A percentile compares a stretch with the other conserved stretches of the same genome.
Evolutionary conservation across 2,329 filamentous ascomycete genomes (phyloP).

Genomic region (Claviceps pusilla): DNA sequence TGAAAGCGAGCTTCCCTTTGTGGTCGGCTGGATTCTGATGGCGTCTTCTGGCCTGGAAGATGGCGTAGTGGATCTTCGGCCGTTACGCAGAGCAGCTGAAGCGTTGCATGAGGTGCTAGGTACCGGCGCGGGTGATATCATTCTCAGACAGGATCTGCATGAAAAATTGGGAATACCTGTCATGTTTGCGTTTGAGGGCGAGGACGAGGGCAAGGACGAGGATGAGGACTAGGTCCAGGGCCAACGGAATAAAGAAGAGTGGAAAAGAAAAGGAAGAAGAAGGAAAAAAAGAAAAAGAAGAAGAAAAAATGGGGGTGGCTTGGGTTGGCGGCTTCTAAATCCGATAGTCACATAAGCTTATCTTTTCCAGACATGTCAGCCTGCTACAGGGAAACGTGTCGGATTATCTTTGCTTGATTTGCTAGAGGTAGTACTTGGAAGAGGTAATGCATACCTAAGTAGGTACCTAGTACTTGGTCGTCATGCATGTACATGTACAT

Average conservation of each 20-base stretch:
- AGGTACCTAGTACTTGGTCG: not conserved
- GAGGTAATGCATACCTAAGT: too few relatives aligned
- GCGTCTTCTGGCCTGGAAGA: conserved; percentile 2
- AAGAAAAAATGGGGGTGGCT: too few relatives aligned
- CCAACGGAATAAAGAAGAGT: not conserved
- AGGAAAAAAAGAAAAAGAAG: not conserved
- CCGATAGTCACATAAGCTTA: too few relatives aligned
- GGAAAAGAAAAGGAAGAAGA: too few relatives aligned
- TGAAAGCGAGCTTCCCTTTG: conserved; percentile 24
- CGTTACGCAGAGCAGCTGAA: not conserved
- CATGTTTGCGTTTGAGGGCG: not conserved
- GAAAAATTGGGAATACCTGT: not conserved
- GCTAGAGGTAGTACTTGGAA: too few relatives aligned
- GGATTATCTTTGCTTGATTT: too few relatives aligned
- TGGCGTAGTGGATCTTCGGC: not conserved
- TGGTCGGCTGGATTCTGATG: conserved; percentile 26
- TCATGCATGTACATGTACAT: not conserved
- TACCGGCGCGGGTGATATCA: not conserved
- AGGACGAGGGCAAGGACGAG: not conserved
- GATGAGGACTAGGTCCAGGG: too few relatives aligned
- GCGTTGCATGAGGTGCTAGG: not conserved
- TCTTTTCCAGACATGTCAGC: too few relatives aligned
- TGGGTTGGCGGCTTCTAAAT: too few relatives aligned
- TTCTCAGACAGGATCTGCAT: not conserved
- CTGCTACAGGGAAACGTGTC: too few relatives aligned